Conservation (phyloP, 2,329 filamentous ascomycete species). For the Fulvia fulva region DNA sequence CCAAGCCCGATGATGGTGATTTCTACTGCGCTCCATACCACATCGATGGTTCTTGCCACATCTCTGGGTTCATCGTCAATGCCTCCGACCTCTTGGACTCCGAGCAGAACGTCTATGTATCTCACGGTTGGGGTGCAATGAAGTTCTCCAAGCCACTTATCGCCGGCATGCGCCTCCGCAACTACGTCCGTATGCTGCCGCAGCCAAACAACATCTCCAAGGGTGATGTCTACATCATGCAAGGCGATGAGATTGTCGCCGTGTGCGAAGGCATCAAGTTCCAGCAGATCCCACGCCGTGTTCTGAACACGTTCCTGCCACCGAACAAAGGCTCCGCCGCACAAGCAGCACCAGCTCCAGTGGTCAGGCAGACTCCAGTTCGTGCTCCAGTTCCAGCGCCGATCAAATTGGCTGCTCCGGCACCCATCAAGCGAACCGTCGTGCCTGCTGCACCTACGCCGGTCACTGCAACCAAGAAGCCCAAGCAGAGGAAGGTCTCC, state of each 20-base stretch:
- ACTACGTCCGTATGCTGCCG: slow-evolving; percentile 60
- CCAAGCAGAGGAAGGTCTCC: slow-evolving; percentile 50
- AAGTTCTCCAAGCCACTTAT: slow-evolving; percentile 43
- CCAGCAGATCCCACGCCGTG: slow-evolving; percentile 61
- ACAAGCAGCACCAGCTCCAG: slow-evolving; percentile 33
- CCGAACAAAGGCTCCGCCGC: slow-evolving; percentile 45
- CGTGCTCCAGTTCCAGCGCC: slow-evolving; percentile 20
- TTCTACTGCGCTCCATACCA: slow-evolving; percentile 58
- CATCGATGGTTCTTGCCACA: slow-evolving; percentile 56
- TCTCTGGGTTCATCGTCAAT: slow-evolving; percentile 59
- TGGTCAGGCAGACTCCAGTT: slow-evolving; percentile 3
- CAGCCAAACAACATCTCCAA: slow-evolving; percentile 53
- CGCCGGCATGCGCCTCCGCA: slow-evolving; percentile 51
- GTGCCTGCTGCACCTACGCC: slow-evolving; percentile 30
- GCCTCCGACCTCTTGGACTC: slow-evolving; percentile 57
- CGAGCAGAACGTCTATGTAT: slow-evolving; percentile 58
- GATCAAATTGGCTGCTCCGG: slow-evolving; percentile 18
- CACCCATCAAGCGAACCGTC: slow-evolving; percentile 20
- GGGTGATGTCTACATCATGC: slow-evolving; percentile 59
- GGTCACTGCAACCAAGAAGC: slow-evolving; percentile 36
- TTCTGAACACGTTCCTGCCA: slow-evolving; percentile 64
- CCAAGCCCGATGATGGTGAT: slow-evolving; percentile 50
- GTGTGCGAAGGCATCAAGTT: slow-evolving; percentile 62
- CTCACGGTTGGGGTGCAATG: slow-evolving; percentile 59
- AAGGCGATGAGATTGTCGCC: slow-evolving; percentile 56